phyloP scores from a whole-genome alignment of 2,329 filamentous ascomycete species.

The Incumbomyces delicatus region DNA sequence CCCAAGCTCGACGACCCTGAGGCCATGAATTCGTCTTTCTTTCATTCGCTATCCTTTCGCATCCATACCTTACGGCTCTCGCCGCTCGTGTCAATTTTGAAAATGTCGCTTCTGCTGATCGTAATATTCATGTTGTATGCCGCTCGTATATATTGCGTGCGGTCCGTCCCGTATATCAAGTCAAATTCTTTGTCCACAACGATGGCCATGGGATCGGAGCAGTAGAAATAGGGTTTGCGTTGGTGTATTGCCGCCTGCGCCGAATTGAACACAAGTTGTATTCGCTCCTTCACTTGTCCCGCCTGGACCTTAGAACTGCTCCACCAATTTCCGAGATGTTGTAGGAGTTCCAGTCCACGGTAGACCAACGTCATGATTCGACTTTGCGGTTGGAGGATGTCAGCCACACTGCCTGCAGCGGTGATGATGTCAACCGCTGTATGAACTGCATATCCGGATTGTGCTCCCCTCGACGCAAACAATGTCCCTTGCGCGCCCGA shows the following conservation, averaged over 20 bases:
- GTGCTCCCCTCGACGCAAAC: slow-evolving; percentile 45
- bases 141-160: slow-evolving; percentile 14
- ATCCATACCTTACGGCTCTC: not conserved
- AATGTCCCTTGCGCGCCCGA: slow-evolving; percentile 7
- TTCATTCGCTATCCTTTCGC: too few species aligned
- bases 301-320: slow-evolving; percentile 45
- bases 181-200: slow-evolving; percentile 34
- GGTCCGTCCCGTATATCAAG: slow-evolving; percentile 31
- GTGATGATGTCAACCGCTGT: slow-evolving; percentile 59
- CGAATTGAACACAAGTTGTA: slow-evolving; percentile 34
- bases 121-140: slow-evolving; percentile 2
- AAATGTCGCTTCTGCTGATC: not conserved
- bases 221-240: slow-evolving; percentile 29
- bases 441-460: slow-evolving; percentile 52
- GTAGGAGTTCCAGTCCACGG: slow-evolving; percentile 45
- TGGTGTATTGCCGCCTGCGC: slow-evolving; percentile 27
- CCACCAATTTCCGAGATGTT: slow-evolving; percentile 51
- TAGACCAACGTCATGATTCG: slow-evolving; percentile 44
- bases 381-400: slow-evolving; percentile 32
- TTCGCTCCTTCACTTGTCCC: slow-evolving; percentile 38
- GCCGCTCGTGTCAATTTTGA: not conserved
- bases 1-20: too few species aligned
- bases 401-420: slow-evolving; percentile 45
- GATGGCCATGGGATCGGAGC: slow-evolving; percentile 31
- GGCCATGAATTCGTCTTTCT: too few species aligned